These are phyloP conservation scores for Davidsoniella eucalypti DNA, from an alignment of 2,329 filamentous ascomycete species.

Conservation along the genomic window DNA sequence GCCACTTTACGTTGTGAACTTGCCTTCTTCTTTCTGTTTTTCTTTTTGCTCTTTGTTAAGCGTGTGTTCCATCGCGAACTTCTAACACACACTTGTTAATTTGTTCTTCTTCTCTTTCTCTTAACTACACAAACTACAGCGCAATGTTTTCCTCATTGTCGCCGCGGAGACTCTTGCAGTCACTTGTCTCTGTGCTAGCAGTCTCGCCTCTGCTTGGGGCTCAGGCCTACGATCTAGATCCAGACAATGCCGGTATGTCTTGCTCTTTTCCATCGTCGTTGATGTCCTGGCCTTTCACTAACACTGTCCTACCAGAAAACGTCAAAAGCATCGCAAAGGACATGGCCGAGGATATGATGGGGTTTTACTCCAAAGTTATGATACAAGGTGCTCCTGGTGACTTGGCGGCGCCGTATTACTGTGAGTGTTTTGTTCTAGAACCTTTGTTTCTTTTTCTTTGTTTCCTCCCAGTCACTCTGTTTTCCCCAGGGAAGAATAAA, in stretches of 20 bases:
- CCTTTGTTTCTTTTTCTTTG: background rate
- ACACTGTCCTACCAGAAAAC: conserved; percentile 25
- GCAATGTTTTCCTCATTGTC: conserved; percentile 2
- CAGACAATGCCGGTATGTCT: conserved; percentile 15
- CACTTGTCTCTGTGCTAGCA: conserved; percentile 17
- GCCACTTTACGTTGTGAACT: conserved; percentile 2
- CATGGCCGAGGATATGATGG: conserved; percentile 33
- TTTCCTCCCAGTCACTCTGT: background rate
- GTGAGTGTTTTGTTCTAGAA: conserved; percentile 3
- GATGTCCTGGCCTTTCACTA: background rate
- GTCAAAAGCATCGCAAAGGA: conserved; percentile 31
- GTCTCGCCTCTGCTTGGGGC: conserved; percentile 15
- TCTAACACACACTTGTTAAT: background rate
- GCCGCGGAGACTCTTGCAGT: conserved; percentile 6
- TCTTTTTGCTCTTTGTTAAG: conserved; percentile 6
- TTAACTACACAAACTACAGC: background rate
- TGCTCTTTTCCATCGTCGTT: background rate
- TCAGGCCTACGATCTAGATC: conserved; percentile 23
- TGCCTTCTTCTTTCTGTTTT: conserved; percentile 7
- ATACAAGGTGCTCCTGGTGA: conserved; percentile 19
- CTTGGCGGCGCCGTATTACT: conserved; percentile 11
- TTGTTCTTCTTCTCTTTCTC: background rate
- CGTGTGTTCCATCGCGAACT: conserved; percentile 4
- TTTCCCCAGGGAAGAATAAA: background rate
- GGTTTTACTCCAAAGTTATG: conserved; percentile 20